These are phyloP conservation scores for Phytophthora fragariae DNA, from an alignment of 352 stramenopile genomes.

Conservation along the genomic window DNA sequence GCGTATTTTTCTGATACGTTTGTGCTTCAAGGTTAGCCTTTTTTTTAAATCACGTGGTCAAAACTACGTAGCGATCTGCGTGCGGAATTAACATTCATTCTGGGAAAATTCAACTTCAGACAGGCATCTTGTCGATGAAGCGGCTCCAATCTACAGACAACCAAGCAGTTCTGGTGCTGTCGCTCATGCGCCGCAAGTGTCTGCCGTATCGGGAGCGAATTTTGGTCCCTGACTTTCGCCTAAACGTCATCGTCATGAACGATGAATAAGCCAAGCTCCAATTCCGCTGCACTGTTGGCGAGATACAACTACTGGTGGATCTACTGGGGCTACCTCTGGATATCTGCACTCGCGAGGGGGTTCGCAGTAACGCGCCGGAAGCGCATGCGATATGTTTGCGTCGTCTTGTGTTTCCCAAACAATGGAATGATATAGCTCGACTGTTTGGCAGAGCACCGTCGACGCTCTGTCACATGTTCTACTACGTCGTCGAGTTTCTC, in stretches of 20 bases:
- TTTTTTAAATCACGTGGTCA: background rate
- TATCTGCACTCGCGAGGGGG: background rate
- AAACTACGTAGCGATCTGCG: background rate
- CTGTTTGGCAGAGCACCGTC: background rate
- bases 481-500: conserved; percentile 15
- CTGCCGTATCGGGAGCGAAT: background rate
- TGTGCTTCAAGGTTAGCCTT: background rate
- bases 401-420: background rate
- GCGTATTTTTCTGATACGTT: background rate
- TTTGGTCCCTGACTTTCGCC: background rate
- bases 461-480: conserved; percentile 22
- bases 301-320: background rate
- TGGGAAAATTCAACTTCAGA: background rate
- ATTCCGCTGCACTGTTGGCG: background rate
- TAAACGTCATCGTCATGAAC: background rate
- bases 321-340: background rate
- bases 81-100: background rate
- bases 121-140: background rate
- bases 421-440: background rate
- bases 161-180: background rate
- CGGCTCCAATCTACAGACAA: background rate
- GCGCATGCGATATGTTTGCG: background rate
- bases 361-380: background rate
- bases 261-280: background rate
- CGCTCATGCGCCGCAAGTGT: background rate